A percentile compares a stretch with the other conserved stretches of the same genome.
phyloP scores from a whole-genome alignment of 345 rosid species.

The Brassica incana region DNA sequence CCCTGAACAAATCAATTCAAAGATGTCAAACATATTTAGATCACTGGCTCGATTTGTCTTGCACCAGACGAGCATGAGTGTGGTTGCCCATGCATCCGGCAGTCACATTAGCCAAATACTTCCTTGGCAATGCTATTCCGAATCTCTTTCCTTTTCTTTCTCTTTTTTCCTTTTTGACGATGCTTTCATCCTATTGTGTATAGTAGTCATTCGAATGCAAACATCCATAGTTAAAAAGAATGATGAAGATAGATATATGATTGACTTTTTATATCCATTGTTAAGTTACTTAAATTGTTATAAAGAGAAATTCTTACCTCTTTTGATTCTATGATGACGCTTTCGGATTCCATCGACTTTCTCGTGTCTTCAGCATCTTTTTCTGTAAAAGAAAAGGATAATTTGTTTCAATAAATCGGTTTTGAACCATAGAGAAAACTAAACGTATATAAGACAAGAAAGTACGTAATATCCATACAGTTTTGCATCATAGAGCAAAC shows the following conservation, averaged over 20 bases:
- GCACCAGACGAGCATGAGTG: constrained; percentile 16
- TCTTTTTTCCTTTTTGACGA: constrained; percentile 19
- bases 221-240: background rate
- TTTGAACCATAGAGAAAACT: background rate
- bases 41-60: constrained; percentile 20
- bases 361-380: constrained; percentile 29
- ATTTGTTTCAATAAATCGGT: background rate
- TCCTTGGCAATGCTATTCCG: constrained; percentile 33
- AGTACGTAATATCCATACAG: background rate
- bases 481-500: background rate
- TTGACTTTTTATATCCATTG: background rate
- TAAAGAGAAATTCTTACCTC: constrained; percentile 17
- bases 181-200: constrained; percentile 18
- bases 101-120: constrained; percentile 36
- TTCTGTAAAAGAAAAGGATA: constrained; percentile 15
- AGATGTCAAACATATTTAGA: constrained; percentile 4
- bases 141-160: constrained; percentile 33
- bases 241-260: background rate
- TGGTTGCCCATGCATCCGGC: constrained; percentile 40
- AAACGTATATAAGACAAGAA: background rate
- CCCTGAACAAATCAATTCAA: constrained; percentile 1
- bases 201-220: background rate
- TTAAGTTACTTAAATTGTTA: background rate
- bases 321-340: constrained; percentile 27
- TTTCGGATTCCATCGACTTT: constrained; percentile 30